phyloP scores from a whole-genome alignment of 495 filamentous ascomycete species.

The Glutinoglossum americanum region DNA sequence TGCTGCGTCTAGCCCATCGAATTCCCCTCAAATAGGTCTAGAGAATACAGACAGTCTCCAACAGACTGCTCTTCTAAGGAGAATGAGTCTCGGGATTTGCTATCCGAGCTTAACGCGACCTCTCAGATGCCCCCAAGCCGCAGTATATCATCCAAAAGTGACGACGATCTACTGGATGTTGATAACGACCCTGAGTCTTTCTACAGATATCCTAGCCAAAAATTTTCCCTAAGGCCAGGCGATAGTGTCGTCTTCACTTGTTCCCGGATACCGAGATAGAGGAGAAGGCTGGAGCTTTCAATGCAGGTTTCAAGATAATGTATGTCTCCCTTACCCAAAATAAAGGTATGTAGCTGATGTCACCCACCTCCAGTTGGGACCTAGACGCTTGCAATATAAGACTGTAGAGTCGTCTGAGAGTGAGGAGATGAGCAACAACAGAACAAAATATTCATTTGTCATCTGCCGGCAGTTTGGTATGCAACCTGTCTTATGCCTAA shows the following conservation, averaged over 20 bases:
- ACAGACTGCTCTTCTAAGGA: not conserved
- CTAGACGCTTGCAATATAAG: not conserved
- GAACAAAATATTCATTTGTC: not conserved
- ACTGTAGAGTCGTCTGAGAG: not conserved
- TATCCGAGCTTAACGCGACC: no score
- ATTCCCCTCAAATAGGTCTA: not conserved
- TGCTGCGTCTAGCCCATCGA: not conserved
- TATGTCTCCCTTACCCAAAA: not conserved
- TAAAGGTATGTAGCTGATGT: not conserved
- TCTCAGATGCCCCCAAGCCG: not conserved
- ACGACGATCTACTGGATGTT: not conserved
- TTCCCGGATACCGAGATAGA: not conserved
- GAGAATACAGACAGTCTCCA: not conserved
- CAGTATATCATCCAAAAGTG: not conserved
- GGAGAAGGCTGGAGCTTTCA: not conserved
- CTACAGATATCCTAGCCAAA: not conserved
- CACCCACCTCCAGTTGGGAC: not conserved
- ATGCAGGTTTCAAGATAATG: not conserved
- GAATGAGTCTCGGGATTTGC: no score
- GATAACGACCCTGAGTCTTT: not conserved
- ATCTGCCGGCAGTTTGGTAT: not conserved
- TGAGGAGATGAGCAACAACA: not conserved
- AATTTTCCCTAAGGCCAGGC: not conserved
- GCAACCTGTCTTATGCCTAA: not conserved
- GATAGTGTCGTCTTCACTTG: not conserved